Percentiles rank a stretch among this genome's conserved stretches.
Conservation (phyloP, 2,329 filamentous ascomycete species). For the Fusarium mundagurra region DNA sequence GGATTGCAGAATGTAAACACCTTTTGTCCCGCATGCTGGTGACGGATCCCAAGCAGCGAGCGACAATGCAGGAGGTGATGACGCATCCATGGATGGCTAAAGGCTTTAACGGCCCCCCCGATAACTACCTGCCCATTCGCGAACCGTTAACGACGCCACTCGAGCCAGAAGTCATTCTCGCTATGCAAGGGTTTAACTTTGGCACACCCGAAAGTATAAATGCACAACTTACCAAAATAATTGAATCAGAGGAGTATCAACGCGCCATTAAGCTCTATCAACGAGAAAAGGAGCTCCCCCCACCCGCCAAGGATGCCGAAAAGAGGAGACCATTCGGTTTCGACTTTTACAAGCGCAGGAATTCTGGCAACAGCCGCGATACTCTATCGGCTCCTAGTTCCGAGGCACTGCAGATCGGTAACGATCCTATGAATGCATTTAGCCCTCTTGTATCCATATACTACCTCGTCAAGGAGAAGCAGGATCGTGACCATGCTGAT, state of each 20-base stretch:
- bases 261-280: conserved; percentile 78
- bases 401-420: conserved; percentile 83
- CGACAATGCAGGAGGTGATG: conserved; percentile 91
- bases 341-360: conserved; percentile 95
- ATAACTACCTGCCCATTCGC: conserved; percentile 85
- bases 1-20: conserved; percentile 81
- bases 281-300: conserved; percentile 71
- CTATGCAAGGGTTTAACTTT: conserved; percentile 99
- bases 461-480: conserved; percentile 94
- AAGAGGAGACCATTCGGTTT: conserved; percentile 89
- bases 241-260: conserved; percentile 95
- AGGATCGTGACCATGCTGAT: conserved; percentile 74
- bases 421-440: conserved; percentile 91
- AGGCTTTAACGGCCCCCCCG: conserved; percentile 84
- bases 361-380: conserved; percentile 88
- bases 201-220: conserved; percentile 86
- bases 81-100: conserved; percentile 96
- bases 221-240: conserved; percentile 81
- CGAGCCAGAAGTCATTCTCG: conserved; percentile 83
- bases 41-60: conserved; percentile 88
- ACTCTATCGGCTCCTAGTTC: conserved; percentile 85
- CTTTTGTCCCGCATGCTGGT: conserved; percentile 95
- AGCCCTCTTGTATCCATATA: conserved; percentile 94
- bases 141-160: conserved; percentile 88
- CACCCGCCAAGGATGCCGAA: conserved; percentile 72